Evolutionary conservation across 352 stramenopile genomes (phyloP).

Genomic region (Phytophthora ramorum): DNA sequence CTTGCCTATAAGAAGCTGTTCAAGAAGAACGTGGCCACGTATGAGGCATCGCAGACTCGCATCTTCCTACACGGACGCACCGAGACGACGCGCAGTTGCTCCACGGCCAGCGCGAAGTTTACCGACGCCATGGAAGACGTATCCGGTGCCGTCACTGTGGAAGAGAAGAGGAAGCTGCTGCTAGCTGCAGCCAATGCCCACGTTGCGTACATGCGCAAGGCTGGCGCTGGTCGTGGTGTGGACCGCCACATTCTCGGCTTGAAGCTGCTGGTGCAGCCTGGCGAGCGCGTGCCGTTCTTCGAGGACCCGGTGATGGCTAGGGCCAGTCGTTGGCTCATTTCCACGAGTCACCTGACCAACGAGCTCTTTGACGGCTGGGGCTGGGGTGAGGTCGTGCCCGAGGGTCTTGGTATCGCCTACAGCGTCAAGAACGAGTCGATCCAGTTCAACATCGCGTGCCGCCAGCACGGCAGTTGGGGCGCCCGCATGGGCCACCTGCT

Average conservation of each 20-base stretch:
- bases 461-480: conserved; percentile 54
- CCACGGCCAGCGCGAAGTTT: conserved; percentile 83
- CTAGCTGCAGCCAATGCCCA: conserved; percentile 53
- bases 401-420: conserved; percentile 83
- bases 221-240: conserved; percentile 83
- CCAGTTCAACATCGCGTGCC: conserved; percentile 87
- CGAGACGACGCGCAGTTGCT: conserved; percentile 90
- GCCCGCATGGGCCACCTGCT: conserved; percentile 75
- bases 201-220: conserved; percentile 76
- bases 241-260: conserved; percentile 96
- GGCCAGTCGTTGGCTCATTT: conserved; percentile 81
- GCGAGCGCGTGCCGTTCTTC: conserved; percentile 70
- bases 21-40: conserved; percentile 80
- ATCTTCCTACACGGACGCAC: conserved; percentile 96
- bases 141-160: conserved; percentile 29
- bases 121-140: conserved; percentile 82
- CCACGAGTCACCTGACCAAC: conserved; percentile 83
- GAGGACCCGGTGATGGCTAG: conserved; percentile 72
- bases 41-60: conserved; percentile 95
- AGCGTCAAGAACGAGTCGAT: conserved; percentile 83
- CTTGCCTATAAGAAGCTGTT: conserved; percentile 89
- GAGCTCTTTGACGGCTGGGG: conserved; percentile 87
- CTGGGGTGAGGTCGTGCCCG: conserved; percentile 83
- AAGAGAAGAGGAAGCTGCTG: conserved; percentile 58
- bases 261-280: conserved; percentile 56